Evolutionary conservation across 2,329 filamentous ascomycete species (phyloP), one percentile per base, ranked within the genome.

Genomic region (Seiridium unicorne): DNA sequence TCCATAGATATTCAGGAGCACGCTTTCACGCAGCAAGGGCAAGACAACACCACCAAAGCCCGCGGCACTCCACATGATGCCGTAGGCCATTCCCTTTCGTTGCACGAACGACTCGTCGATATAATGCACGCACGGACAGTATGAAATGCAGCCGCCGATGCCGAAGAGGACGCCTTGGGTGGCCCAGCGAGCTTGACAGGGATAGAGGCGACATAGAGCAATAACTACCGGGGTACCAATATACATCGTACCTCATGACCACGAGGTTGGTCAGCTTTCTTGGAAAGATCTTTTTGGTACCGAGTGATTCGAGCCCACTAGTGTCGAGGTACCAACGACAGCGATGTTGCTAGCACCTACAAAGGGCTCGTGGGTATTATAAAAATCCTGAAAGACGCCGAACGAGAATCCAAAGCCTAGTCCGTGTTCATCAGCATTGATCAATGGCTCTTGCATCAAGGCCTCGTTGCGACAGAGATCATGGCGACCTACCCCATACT

Each of bases 61-160:
- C 7, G 51, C 51, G 31, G 51, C 51, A n/a, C 51, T 55, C 51
- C 51, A 55, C 4, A 55, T 35, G 51, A 55, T 44, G n/a, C 36
- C 51, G 18, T 55, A 55, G 3, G 51, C 51, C 51, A 55, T 42
- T 32, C 51, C 51, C 26, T 55, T 55, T 35, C 51, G 51, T 13
- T 26, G 18, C n/a, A 35, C 51, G 18, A 55, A 55, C 51, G 35
- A 55, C 38, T 55, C 51, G 51, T 55, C 51, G n/a, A 55, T 55
- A 8, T 55, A 55, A 36, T 42, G 13, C 34, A 35, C 36, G 7
- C 51, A 40, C n/a, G 51, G 51, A 18, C 36, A 42, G 13, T 55
- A 55, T 9, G 51, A 35, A 44, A 55, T n/a, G 11, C 51, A 55
- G n/a, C 51, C 51, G 40, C 51, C 51, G 18, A 55, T 42, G 34